A percentile compares a stretch with the other conserved stretches of the same genome.
These are phyloP conservation scores for Xylaria castorea DNA, from an alignment of 495 filamentous ascomycete genomes.

Conservation along the genomic window DNA sequence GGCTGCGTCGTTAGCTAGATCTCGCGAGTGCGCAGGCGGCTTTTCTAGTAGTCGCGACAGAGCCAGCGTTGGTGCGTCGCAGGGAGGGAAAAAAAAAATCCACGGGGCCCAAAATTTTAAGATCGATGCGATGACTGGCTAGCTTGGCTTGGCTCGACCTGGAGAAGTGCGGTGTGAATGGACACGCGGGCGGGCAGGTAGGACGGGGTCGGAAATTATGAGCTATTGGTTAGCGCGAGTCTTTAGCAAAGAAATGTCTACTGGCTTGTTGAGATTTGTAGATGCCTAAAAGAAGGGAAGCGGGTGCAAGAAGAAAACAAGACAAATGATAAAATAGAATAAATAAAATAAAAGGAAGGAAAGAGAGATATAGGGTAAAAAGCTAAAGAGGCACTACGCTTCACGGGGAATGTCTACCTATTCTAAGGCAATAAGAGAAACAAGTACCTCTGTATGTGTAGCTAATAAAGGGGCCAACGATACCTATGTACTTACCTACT, in stretches of 20 bases:
- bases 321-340: neutral
- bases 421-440: neutral
- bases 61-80: conserved; percentile 20
- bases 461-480: neutral
- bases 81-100: conserved; percentile 26
- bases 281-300: conserved; percentile 14
- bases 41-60: conserved; percentile 26
- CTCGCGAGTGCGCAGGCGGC: conserved; percentile 26
- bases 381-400: neutral
- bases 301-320: neutral
- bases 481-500: neutral
- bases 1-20: conserved; percentile 11
- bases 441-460: neutral
- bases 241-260: conserved; percentile 21
- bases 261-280: neutral
- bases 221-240: conserved; percentile 24
- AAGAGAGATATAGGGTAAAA: neutral
- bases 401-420: neutral
- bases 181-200: conserved; percentile 18
- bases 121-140: conserved; percentile 23
- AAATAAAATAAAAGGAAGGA: neutral
- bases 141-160: conserved; percentile 16
- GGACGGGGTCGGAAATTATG: conserved; percentile 23
- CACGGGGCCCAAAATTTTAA: conserved; percentile 19
- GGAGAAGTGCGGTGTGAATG: conserved; percentile 31